Evolutionary conservation across 2,329 filamentous ascomycete species (phyloP).

Genomic region (Aureobasidium sp.): DNA sequence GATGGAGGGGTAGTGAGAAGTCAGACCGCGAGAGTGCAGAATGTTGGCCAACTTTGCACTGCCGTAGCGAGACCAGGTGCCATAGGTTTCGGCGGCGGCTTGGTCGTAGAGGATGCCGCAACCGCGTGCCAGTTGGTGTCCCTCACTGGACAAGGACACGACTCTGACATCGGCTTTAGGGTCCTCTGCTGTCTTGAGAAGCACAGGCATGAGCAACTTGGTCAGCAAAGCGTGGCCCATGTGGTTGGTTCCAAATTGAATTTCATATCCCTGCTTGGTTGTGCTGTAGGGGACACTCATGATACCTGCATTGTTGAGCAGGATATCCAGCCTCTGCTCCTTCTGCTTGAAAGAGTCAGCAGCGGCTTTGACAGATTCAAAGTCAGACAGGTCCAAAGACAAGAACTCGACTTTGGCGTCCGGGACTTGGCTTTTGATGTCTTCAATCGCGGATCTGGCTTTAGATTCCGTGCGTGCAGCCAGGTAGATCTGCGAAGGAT

Average conservation of each 20-base stretch:
- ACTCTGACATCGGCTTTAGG: conserved; percentile 33
- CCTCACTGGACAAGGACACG: conserved; percentile 31
- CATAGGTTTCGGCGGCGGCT: conserved; percentile 17
- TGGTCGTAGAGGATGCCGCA: conserved; percentile 29
- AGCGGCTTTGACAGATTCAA: conserved; percentile 32
- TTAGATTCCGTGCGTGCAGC: conserved; percentile 36
- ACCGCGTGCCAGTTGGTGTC: conserved; percentile 17
- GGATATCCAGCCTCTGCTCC: conserved; percentile 36
- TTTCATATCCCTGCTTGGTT: conserved; percentile 42
- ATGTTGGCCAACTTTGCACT: conserved; percentile 44
- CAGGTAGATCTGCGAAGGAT: conserved; percentile 39
- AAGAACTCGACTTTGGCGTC: conserved; percentile 30
- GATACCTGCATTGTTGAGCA: conserved; percentile 41
- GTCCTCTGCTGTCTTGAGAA: conserved; percentile 33
- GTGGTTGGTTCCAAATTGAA: conserved; percentile 45
- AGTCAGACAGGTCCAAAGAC: conserved; percentile 34
- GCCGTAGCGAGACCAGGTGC: conserved; percentile 35
- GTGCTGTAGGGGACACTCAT: conserved; percentile 26
- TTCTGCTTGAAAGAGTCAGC: conserved; percentile 28
- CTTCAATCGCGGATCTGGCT: conserved; percentile 32
- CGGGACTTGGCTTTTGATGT: conserved; percentile 29
- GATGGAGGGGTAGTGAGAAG: conserved; percentile 36
- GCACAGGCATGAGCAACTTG: conserved; percentile 35
- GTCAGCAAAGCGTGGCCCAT: conserved; percentile 42
- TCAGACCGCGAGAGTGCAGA: conserved; percentile 36